Evolutionary conservation across 176 grass and related monocot genomes (phyloP), one percentile per base, ranked within the genome.

Genomic region (Carex littledalei): DNA sequence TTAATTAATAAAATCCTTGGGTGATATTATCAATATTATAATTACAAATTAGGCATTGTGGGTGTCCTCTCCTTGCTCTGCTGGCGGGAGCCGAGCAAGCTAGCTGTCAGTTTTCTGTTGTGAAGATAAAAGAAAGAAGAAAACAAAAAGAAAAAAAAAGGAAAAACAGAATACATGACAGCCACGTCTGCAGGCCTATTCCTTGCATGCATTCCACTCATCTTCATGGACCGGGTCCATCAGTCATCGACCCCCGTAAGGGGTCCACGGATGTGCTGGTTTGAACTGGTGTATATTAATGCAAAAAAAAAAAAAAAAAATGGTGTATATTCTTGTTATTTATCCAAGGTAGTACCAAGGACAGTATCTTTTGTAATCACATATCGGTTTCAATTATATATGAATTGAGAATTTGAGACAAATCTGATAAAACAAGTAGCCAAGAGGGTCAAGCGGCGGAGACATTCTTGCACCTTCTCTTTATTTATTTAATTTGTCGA

Each of bases 111-210:
- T 57, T 32, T 78, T 26, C 74, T 55, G 74, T 78, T 78, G 22
- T 34, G 15, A 57, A 34, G 11, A 78, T 39, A 39, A 5, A 39
- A 39, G 5, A 39, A 39, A 39, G 4, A 39, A 39, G 5, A 39
- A 39, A 39, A 39, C 31, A 55, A 3, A 55, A 79, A 22, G 17
- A 52, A 81, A 10, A 47, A 47, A 10, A 49, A 49, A 49, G 1
- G 9, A 9, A 49, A 49, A 49, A 49, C 47, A 49, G 47, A 10
- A 82, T 55, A 41, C 43, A 83, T 55, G 63, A 17, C 61, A 17
- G 21, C 81, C 81, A 83, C 81, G 41, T 83, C 41, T 63, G 18
- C 81, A 83, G 63, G 81, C 81, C 61, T 67, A 53, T 18, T 43
- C 17, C 59, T 66, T 52, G 63, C 21, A 83, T 83, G 81, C 62